Base-by-base conservation (phyloP, 208 protist genomes). In the Crithidia acanthocephali region DNA sequence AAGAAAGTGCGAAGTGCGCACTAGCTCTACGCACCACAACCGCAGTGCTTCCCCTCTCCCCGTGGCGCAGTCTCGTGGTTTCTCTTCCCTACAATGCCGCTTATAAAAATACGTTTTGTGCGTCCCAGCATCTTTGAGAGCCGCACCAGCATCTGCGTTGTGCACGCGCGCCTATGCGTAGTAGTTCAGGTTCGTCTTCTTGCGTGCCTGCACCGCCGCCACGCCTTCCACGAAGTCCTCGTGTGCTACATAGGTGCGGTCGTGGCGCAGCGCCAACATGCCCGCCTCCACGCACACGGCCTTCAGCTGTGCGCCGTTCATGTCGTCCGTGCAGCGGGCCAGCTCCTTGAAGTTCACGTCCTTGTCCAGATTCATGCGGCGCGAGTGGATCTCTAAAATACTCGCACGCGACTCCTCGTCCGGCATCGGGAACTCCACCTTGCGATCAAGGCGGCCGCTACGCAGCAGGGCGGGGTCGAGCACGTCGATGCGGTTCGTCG, bases 221-320 rank as follows among this genome's bases (percentile, higher is more conserved):
- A 98, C 84, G 67, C 98, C 99, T 79, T 99, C 99, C 61, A 99
- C 96, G 73, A 99, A 99, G 79, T 99, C 99, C 79, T 99, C 98
- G 78, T 99, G 99, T 20, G 70, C 68, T 40, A 98, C 83, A 56
- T 96, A 92, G 20, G 85, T 57, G 28, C 86, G 86, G 63, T 98
- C 95, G 68, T 93, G 87, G 88, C 99, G 86, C 59, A 99, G 88
- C 6, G 99, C 99, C 62, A 99, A 87, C 99, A 99, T 99, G 52
- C 99, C 99, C 20, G 99, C 95, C 88, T 99, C 99, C 28, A 99
- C 98, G 89, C 99, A 99, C 42, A 99, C 98, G 18, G 99, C 99
- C 90, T 99, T 99, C 22, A 99, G 90, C 90, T 99, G 98, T 25
- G 99, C 99, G 42, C 99, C 99, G 86, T 99, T 99, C 92, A 99